Percentiles rank a stretch among this genome's conserved stretches.
Conservation (phyloP, 371 early-diverging fungal species). For the Syncephalastrum sp. region DNA sequence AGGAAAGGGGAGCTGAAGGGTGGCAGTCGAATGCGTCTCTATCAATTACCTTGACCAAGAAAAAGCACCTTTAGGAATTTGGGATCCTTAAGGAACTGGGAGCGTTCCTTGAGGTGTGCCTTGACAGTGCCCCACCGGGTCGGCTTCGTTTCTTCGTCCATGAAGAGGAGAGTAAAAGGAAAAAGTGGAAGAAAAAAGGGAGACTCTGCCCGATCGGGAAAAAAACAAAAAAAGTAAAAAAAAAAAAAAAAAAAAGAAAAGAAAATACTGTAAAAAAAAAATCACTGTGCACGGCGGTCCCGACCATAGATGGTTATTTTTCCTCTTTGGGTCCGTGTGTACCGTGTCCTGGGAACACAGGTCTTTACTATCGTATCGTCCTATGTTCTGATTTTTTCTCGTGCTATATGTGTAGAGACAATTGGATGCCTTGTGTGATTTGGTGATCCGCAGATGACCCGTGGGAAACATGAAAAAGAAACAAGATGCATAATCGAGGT, state of each 20-base stretch:
- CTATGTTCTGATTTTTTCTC: not conserved
- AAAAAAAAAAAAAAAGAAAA: conserved; percentile 4
- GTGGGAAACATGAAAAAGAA: too few species aligned
- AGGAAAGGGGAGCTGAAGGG: not conserved
- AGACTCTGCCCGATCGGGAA: conserved; percentile 8
- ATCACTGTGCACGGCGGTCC: too few species aligned
- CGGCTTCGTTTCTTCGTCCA: too few species aligned
- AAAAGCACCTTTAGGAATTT: conserved; percentile 20
- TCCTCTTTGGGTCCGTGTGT: too few species aligned
- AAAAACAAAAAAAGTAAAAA: conserved; percentile 6
- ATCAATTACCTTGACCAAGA: conserved; percentile 24
- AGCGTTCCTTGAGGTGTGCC: conserved; percentile 12
- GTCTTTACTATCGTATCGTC: too few species aligned
- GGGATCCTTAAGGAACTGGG: conserved; percentile 23
- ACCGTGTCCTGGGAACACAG: too few species aligned
- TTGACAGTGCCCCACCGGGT: too few species aligned
- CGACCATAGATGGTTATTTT: too few species aligned
- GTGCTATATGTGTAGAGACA: not conserved
- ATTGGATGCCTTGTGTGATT: not conserved
- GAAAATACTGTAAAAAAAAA: conserved; percentile 2
- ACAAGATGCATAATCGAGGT: too few species aligned
- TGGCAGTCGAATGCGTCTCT: not conserved
- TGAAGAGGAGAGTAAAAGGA: conserved; percentile 3
- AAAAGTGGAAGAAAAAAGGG: conserved; percentile 6
- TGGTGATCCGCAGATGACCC: not conserved